Conservation (phyloP, 192 early-diverging fungal species). For the Entomortierella lignicola region DNA sequence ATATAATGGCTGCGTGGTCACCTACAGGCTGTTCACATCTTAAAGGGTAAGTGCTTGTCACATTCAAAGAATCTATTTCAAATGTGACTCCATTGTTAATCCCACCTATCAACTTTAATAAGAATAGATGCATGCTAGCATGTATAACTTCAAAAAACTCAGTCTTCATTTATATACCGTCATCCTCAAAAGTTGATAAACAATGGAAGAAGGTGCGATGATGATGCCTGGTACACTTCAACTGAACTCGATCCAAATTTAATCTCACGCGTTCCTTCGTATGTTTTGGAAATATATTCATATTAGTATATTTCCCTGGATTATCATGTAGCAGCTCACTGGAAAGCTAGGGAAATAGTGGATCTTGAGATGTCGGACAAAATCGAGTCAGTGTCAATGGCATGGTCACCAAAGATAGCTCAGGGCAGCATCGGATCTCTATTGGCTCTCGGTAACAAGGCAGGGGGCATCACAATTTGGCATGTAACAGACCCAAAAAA, state of each 20-base stretch:
- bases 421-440: conserved; percentile 27
- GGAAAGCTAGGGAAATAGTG: conserved; percentile 7
- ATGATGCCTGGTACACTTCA: too few relatives aligned
- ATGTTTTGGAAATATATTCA: neutral
- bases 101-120: neutral
- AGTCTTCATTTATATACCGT: conserved; percentile 24
- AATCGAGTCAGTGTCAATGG: conserved; percentile 30
- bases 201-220: conserved; percentile 29
- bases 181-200: conserved; percentile 11
- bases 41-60: conserved; percentile 38
- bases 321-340: conserved; percentile 12
- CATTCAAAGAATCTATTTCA: too few relatives aligned
- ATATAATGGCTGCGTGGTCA: conserved; percentile 27
- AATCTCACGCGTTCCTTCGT: neutral
- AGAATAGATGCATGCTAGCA: conserved; percentile 33
- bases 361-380: conserved; percentile 25
- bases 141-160: conserved; percentile 35
- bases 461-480: conserved; percentile 38
- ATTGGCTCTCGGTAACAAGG: conserved; percentile 37
- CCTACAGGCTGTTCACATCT: conserved; percentile 36
- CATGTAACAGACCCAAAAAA: conserved; percentile 18
- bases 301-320: conserved; percentile 22
- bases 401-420: conserved; percentile 49
- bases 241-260: neutral
- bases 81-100: neutral